phyloP scores from a whole-genome alignment of 768 basidiomycete genomes.

The Neoboletus brunneissimus region DNA sequence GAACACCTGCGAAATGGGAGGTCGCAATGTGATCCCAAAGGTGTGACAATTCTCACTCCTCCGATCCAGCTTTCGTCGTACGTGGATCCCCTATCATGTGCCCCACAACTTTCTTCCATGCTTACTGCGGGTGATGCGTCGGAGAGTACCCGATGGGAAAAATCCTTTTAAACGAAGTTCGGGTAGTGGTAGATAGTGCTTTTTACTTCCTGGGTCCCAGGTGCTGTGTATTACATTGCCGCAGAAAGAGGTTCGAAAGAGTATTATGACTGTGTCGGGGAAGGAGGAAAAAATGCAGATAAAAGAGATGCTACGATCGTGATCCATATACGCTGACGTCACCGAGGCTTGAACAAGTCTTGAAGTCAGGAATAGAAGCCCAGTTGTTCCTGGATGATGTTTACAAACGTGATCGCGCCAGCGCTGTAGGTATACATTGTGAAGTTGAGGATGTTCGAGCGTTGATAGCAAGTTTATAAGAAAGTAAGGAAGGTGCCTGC shows the following conservation, averaged over 20 bases:
- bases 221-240: neutral
- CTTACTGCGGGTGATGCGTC: neutral
- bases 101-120: too few species aligned
- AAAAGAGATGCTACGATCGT: too few species aligned
- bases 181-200: neutral
- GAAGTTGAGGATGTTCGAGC: too few species aligned
- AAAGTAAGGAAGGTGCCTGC: neutral
- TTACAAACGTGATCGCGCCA: too few species aligned
- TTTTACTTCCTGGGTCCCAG: neutral
- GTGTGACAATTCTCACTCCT: neutral
- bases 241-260: neutral
- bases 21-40: neutral
- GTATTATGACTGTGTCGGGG: neutral
- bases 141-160: neutral
- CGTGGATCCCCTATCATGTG: neutral
- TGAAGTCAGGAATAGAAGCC: neutral
- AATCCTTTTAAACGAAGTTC: neutral
- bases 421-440: too few species aligned
- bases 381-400: neutral
- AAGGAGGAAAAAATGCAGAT: neutral
- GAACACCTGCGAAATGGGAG: neutral
- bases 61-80: neutral
- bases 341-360: neutral
- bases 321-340: neutral
- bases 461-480: neutral